These are phyloP conservation scores for Aciculosporium take DNA, from an alignment of 2,329 filamentous ascomycete species.

Conservation along the genomic window DNA sequence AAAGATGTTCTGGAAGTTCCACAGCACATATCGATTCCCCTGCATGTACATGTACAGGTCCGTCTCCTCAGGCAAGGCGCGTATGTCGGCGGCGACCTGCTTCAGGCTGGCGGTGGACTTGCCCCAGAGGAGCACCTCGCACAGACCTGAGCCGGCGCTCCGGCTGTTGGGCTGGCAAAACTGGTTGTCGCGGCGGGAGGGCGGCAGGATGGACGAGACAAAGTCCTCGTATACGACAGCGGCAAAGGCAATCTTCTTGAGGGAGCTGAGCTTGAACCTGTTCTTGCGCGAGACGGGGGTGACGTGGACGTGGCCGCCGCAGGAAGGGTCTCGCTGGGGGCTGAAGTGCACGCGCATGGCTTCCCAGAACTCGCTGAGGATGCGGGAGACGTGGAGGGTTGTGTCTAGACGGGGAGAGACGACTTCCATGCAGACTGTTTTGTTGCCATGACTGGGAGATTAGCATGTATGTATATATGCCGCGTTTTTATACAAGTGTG, in stretches of 20 bases:
- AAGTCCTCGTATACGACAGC: conserved; percentile 21
- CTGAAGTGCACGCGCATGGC: conserved; percentile 27
- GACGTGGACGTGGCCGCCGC: conserved; percentile 27
- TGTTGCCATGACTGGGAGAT: not conserved
- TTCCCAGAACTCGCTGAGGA: conserved; percentile 26
- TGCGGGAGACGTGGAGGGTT: conserved; percentile 16
- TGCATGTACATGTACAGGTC: conserved; percentile 25
- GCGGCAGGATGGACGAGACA: conserved; percentile 18
- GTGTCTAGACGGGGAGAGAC: conserved; percentile 25
- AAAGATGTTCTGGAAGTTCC: conserved; percentile 27
- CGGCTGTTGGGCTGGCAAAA: conserved; percentile 22
- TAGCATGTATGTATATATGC: not conserved
- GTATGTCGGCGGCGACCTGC: conserved; percentile 18
- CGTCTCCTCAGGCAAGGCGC: conserved; percentile 12
- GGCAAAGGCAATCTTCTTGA: conserved; percentile 25
- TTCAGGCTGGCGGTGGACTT: conserved; percentile 14
- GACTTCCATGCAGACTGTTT: conserved; percentile 26
- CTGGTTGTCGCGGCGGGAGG: conserved; percentile 20
- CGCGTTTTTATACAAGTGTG: not conserved
- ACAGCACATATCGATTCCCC: conserved; percentile 24
- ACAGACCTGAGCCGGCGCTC: conserved; percentile 18
- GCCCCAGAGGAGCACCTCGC: conserved; percentile 15
- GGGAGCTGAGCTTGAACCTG: conserved; percentile 21
- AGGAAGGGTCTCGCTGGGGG: conserved; percentile 20
- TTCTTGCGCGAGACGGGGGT: conserved; percentile 20